A percentile compares a stretch with the other conserved stretches of the same genome.
phyloP scores from a whole-genome alignment of 2,329 filamentous ascomycete species.

The Raffaelea ambrosiae region DNA sequence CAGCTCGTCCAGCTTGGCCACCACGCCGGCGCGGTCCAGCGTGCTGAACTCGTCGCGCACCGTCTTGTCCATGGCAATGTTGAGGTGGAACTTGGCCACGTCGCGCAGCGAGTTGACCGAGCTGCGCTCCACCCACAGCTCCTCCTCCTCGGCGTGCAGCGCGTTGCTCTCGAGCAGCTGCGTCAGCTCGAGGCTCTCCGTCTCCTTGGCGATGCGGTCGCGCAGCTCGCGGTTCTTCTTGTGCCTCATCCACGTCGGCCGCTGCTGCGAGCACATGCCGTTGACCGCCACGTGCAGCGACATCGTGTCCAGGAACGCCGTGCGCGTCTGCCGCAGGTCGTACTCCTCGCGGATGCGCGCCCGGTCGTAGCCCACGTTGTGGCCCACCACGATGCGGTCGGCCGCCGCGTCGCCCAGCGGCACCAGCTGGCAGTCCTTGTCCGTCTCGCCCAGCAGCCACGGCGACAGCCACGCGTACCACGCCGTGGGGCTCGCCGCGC shows the following conservation, averaged over 20 bases:
- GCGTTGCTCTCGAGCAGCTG: constrained; percentile 59
- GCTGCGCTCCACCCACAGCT: constrained; percentile 90
- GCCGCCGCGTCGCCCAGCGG: constrained; percentile 71
- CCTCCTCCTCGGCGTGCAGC: constrained; percentile 77
- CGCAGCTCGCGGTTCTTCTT: constrained; percentile 80
- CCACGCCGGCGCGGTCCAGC: constrained; percentile 62
- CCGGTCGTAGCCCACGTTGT: constrained; percentile 93
- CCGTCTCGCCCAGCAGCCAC: constrained; percentile 79
- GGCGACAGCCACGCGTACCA: constrained; percentile 99
- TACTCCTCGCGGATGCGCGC: constrained; percentile 88
- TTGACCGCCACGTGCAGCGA: constrained; percentile 96
- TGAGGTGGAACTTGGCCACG: constrained; percentile 92
- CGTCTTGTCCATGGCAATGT: constrained; percentile 84
- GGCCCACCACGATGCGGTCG: constrained; percentile 76
- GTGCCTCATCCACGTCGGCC: constrained; percentile 96
- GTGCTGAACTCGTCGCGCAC: constrained; percentile 80
- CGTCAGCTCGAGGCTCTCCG: constrained; percentile 62
- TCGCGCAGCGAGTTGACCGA: constrained; percentile 92
- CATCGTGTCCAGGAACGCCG: constrained; percentile 94
- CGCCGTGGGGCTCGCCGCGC: constrained; percentile 75
- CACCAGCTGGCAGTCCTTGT: constrained; percentile 67
- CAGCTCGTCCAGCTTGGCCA: constrained; percentile 67
- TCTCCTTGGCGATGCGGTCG: constrained; percentile 67
- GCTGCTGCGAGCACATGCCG: constrained; percentile 95
- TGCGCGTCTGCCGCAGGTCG: constrained; percentile 69